Base-by-base conservation (phyloP, 2,329 filamentous ascomycete genomes). In the Cylindrodendrum hubeiense region DNA sequence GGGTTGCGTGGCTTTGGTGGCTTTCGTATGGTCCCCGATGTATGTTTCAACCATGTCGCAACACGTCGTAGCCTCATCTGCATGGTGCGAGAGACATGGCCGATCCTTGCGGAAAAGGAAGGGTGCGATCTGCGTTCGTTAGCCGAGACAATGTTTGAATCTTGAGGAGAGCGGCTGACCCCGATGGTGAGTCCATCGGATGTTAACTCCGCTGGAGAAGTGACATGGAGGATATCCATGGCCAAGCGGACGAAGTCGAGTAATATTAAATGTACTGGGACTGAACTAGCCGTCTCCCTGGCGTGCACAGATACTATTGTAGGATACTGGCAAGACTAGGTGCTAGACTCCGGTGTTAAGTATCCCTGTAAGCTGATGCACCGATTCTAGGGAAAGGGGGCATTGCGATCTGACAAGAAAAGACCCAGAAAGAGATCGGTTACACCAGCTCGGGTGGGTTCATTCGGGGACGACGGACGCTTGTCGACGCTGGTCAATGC, bases 41-140 rank as follows among this genome's bases (percentile, higher is more conserved):
- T n/a, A 28, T 58, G 54, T 49, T 58, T 52, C 28, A 50, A 33
- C 17, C 43, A 5, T 21, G 53, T 51, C 21, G 44, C 50, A n/a
- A 30, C 33, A 3, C n/a, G 21, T 33, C 47, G 6, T 30, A 41
- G 46, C 44, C 34, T 34, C 37, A 46, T 46, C 26, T 52, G 46
- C 60, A 46, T 47, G 60, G 60, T 39, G 17, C 33, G 50, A 56
- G 43, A 56, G 33, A 19, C 47, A 50, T 33, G 26, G 26, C 30
- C 28, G 26, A 33, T 21, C 47, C 26, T 50, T 50, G 47, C 47
- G n/a, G n/a, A 50, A n/a, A 26, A 33, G 26, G 47, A n/a, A 50
- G n/a, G 28, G n/a, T 28, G 28, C 5, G n/a, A 21, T 9, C 13
- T 30, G 28, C 28, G 12, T 7, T 50, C 17, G 24, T 26, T 49